phyloP scores from a whole-genome alignment of 768 basidiomycete genomes.

The Megacollybia marginata region DNA sequence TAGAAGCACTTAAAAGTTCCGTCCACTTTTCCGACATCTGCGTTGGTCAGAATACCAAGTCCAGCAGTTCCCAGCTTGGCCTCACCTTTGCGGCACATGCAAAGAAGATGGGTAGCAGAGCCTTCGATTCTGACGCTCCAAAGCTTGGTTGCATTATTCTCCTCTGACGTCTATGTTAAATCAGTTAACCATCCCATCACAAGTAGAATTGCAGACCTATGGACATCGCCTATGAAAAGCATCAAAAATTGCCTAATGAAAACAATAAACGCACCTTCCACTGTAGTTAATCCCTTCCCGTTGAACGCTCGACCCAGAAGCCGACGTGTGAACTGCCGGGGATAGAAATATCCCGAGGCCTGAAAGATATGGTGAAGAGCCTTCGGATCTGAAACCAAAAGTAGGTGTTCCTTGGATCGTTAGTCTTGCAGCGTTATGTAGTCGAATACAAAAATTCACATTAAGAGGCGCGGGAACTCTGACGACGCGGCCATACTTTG shows the following conservation, averaged over 20 bases:
- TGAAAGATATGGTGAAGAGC: constrained; percentile 24
- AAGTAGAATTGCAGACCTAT: too few species aligned
- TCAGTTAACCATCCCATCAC: neutral
- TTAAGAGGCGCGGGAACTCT: constrained; percentile 1
- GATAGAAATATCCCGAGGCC: constrained; percentile 22
- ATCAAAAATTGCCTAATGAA: constrained; percentile 14
- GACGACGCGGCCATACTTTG: constrained; percentile 3
- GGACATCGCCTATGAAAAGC: constrained; percentile 8
- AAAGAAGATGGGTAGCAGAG: constrained; percentile 21
- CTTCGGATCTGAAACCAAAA: constrained; percentile 25
- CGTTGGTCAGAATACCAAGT: neutral
- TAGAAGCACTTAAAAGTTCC: constrained; percentile 12
- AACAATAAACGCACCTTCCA: constrained; percentile 19
- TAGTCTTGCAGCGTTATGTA: too few species aligned
- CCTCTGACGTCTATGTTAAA: constrained; percentile 15
- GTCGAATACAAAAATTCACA: neutral
- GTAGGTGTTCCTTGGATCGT: constrained; percentile 14
- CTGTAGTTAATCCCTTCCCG: constrained; percentile 20
- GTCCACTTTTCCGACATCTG: constrained; percentile 22
- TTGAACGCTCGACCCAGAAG: constrained; percentile 12
- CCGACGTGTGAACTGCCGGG: constrained; percentile 14
- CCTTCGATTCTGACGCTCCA: constrained; percentile 17
- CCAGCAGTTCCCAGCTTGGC: too few species aligned
- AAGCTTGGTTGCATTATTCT: constrained; percentile 29
- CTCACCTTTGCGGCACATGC: constrained; percentile 18